These are phyloP conservation scores for Imleria badia DNA, from an alignment of 768 basidiomycete species.

Conservation along the genomic window DNA sequence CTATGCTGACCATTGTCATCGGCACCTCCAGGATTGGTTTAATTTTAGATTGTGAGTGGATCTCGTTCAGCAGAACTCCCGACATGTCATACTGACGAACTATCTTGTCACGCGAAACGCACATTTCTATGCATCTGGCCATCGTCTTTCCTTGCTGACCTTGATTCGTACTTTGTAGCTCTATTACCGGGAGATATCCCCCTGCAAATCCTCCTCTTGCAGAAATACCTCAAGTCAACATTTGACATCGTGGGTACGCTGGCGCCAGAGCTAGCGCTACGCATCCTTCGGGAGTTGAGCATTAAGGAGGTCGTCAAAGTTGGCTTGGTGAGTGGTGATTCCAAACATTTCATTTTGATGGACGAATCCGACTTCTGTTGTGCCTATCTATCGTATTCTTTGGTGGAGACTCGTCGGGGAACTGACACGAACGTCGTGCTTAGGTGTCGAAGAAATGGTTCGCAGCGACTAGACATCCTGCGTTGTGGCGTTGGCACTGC, in stretches of 20 bases:
- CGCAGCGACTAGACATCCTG: slow-evolving; percentile 51
- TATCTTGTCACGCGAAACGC: not conserved
- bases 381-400: not conserved
- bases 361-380: not conserved
- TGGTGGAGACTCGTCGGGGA: not conserved
- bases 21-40: slow-evolving; percentile 24
- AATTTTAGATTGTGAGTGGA: slow-evolving; percentile 27
- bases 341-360: not conserved
- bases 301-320: slow-evolving; percentile 63
- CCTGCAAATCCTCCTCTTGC: slow-evolving; percentile 77
- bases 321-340: slow-evolving; percentile 28
- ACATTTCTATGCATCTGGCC: not conserved
- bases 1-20: slow-evolving; percentile 3
- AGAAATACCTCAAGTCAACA: slow-evolving; percentile 80
- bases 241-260: slow-evolving; percentile 80
- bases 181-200: slow-evolving; percentile 84
- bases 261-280: slow-evolving; percentile 61
- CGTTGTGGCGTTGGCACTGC: slow-evolving; percentile 77
- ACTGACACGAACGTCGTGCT: not conserved
- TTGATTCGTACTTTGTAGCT: slow-evolving; percentile 39
- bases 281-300: slow-evolving; percentile 57
- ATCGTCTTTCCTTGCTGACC: not conserved
- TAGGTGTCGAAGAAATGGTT: slow-evolving; percentile 47
- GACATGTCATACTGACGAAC: slow-evolving; percentile 5
- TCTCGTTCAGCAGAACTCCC: not conserved